Evolutionary conservation across 2,329 filamentous ascomycete species (phyloP).

Genomic region (Dactylellina drechsleri): DNA sequence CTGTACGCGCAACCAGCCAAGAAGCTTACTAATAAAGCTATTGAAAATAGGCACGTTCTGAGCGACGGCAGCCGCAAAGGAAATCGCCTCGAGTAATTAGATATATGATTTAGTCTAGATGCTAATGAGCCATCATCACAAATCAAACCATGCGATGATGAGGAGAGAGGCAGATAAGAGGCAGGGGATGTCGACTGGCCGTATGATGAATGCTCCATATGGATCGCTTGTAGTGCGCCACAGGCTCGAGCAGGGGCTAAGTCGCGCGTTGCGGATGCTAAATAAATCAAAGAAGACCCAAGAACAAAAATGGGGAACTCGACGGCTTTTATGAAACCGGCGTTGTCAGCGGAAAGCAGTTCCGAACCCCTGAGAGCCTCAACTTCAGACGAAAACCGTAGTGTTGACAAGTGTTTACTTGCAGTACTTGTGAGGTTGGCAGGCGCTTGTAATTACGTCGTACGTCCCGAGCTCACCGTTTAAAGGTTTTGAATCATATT

Average conservation of each 20-base stretch:
- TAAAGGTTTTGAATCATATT: too few species aligned
- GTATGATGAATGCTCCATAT: neutral
- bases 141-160: neutral
- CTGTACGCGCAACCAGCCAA: neutral
- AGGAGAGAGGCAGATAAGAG: conserved; percentile 4
- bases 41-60: neutral
- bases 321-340: neutral
- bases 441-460: too few species aligned
- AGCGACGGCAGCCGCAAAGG: neutral
- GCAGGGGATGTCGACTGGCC: neutral
- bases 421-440: too few species aligned
- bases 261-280: neutral
- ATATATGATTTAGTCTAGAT: neutral
- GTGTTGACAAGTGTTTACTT: too few species aligned
- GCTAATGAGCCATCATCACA: neutral
- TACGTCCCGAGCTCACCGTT: too few species aligned
- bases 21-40: conserved; percentile 1
- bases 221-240: neutral
- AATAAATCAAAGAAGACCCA: neutral
- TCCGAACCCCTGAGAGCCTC: neutral
- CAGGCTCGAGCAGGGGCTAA: neutral
- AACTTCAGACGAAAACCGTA: too few species aligned
- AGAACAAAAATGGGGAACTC: conserved; percentile 2
- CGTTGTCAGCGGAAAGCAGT: neutral
- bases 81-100: neutral